These are phyloP conservation scores for Fonsecaea multimorphosa DNA, from an alignment of 2,329 filamentous ascomycete genomes.

Conservation along the genomic window DNA sequence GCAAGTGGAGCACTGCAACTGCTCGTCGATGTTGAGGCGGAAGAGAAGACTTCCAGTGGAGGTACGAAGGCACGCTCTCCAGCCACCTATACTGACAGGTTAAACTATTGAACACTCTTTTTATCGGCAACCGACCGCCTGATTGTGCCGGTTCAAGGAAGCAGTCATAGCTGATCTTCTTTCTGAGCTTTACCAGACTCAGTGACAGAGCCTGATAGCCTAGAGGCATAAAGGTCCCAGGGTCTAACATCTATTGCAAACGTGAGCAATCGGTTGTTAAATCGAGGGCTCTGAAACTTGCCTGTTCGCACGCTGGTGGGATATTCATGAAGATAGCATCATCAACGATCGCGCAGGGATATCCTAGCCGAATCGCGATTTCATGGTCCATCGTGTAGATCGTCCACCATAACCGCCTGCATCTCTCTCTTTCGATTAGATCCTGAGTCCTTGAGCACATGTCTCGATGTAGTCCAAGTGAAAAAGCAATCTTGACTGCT, in stretches of 20 bases:
- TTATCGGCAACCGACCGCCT: neutral
- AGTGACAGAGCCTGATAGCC: neutral
- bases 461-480: neutral
- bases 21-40: neutral
- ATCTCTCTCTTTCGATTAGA: neutral
- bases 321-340: neutral
- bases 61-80: neutral
- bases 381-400: neutral
- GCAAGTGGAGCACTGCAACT: neutral
- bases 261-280: neutral
- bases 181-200: neutral
- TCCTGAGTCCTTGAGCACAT: neutral
- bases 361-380: neutral
- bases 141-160: neutral
- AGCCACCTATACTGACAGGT: neutral
- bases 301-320: neutral
- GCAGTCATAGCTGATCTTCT: neutral
- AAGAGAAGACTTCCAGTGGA: neutral
- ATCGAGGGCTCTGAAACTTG: neutral
- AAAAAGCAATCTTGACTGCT: neutral
- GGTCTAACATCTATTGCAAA: neutral
- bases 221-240: neutral
- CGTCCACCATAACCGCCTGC: neutral
- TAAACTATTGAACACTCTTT: neutral
- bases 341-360: neutral